phyloP scores from a whole-genome alignment of 2,329 filamentous ascomycete genomes.

The Arthrobotrys entomopaga region DNA sequence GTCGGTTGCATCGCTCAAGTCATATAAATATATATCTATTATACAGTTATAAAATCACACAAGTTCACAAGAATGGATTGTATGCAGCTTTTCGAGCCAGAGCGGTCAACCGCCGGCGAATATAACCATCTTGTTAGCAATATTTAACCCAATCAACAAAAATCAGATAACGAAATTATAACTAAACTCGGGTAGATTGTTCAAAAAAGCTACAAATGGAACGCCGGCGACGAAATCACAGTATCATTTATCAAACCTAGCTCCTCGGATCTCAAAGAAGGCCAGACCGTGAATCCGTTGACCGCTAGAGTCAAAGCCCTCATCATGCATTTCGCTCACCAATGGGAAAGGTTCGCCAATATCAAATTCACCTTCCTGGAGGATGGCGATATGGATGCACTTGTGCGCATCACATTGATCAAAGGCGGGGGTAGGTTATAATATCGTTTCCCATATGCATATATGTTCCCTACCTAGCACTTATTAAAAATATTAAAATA shows the following conservation, averaged over 20 bases:
- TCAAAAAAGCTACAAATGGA: not conserved
- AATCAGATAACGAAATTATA: too few relatives aligned
- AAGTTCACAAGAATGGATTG: too few relatives aligned
- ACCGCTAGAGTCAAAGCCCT: not conserved
- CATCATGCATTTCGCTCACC: constrained; percentile 13
- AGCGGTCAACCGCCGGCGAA: too few relatives aligned
- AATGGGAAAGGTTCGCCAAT: constrained; percentile 15
- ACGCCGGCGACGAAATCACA: constrained; percentile 1
- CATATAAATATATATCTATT: too few relatives aligned
- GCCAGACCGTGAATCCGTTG: not conserved
- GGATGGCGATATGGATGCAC: not conserved
- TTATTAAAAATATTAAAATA: not conserved
- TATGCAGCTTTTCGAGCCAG: too few relatives aligned
- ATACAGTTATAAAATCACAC: too few relatives aligned
- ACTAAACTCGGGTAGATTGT: too few relatives aligned
- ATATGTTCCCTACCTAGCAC: not conserved
- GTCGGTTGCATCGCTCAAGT: too few relatives aligned
- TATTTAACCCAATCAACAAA: too few relatives aligned
- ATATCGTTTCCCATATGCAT: not conserved
- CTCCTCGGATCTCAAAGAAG: not conserved
- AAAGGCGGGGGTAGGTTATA: constrained; percentile 6
- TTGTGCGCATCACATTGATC: constrained; percentile 10
- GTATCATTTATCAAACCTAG: not conserved
- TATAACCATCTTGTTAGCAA: too few relatives aligned
- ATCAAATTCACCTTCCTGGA: constrained; percentile 15